Evolutionary conservation across 2,329 filamentous ascomycete genomes (phyloP), one percentile per base, ranked within the genome.

Genomic region (Aspergillus vadensis): DNA sequence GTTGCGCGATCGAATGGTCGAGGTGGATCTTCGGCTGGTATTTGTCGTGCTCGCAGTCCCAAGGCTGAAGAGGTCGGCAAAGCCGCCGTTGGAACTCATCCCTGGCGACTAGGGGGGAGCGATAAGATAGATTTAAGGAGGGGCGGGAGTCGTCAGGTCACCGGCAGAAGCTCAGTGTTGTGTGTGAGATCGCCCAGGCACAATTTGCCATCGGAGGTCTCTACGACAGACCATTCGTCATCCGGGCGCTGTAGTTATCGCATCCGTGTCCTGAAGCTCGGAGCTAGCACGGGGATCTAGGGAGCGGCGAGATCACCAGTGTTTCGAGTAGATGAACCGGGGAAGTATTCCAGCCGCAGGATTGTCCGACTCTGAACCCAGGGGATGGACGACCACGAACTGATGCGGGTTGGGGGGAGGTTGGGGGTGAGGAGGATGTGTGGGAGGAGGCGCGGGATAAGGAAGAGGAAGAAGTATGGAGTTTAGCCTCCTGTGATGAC

Each of bases 1-100:
- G 62, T 76, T 77, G 50, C 79, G 79, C 59, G 79, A 76, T 64
- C 79, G 76, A 56, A 81, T 68, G 38, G 76, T 76, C 23, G 77
- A 78, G 64, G 69, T 70, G 30, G 74, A 72, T 61, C 69, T 68
- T 47, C 62, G 72, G 58, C 63, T 69, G 38, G 71, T 70, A 64
- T 69, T 73, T 57, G 71, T 73, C 56, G 71, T 70, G 63, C 67
- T 72, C 43, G 67, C 68, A 59, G 70, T 67, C 63, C 71, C 71
- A 59, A 74, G 72, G 68, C 72, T 70, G 61, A 73, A 67, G 67
- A 69, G 66, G 70, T 77, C 73, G 70, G 66, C 65, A 62, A 72
- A 66, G 65, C 72, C 72, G 64, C 67, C 73, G 68, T 74, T 72
- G 66, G 74, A 75, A 77, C 70, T 79, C 77, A 79, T 79, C 73